phyloP scores from a whole-genome alignment of 2,329 filamentous ascomycete genomes.

The Epichloe bromicola region DNA sequence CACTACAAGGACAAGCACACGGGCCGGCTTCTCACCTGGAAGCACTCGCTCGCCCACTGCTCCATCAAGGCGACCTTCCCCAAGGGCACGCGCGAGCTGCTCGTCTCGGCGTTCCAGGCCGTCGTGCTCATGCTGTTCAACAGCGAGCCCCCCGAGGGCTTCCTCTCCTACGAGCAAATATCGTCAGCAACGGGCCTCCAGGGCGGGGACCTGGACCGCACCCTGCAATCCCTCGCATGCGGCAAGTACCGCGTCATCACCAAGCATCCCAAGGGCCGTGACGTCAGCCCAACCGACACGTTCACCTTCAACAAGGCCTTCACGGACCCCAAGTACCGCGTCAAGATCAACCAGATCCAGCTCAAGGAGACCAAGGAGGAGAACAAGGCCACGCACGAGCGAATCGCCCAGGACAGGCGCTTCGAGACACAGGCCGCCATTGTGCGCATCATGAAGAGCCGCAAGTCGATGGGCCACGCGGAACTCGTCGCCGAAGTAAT shows the following conservation, averaged over 20 bases:
- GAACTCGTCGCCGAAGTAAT: conserved; percentile 88
- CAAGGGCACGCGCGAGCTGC: conserved; percentile 71
- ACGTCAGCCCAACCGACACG: conserved; percentile 65
- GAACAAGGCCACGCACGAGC: conserved; percentile 85
- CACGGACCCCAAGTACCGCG: conserved; percentile 66
- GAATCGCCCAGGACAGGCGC: conserved; percentile 77
- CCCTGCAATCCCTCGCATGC: conserved; percentile 88
- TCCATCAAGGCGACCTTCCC: conserved; percentile 71
- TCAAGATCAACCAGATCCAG: conserved; percentile 99
- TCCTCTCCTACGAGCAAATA: conserved; percentile 65
- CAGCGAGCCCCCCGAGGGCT: conserved; percentile 41
- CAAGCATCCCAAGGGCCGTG: conserved; percentile 75
- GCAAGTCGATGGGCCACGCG: conserved; percentile 76
- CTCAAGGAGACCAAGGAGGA: conserved; percentile 91
- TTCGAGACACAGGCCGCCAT: conserved; percentile 97
- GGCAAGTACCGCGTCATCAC: conserved; percentile 72
- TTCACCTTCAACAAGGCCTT: conserved; percentile 76
- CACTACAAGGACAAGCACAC: conserved; percentile 88
- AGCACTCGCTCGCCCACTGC: conserved; percentile 84
- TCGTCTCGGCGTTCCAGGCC: conserved; percentile 86
- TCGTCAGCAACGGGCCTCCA: conserved; percentile 60
- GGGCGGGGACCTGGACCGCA: conserved; percentile 71
- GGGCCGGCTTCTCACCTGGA: conserved; percentile 79
- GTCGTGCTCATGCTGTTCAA: conserved; percentile 89
- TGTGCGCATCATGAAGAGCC: conserved; percentile 91